Evolutionary conservation across 1,284 basidiomycete genomes (phyloP), one percentile per base, ranked within the genome.

Genomic region (Cryptococcus sp.): DNA sequence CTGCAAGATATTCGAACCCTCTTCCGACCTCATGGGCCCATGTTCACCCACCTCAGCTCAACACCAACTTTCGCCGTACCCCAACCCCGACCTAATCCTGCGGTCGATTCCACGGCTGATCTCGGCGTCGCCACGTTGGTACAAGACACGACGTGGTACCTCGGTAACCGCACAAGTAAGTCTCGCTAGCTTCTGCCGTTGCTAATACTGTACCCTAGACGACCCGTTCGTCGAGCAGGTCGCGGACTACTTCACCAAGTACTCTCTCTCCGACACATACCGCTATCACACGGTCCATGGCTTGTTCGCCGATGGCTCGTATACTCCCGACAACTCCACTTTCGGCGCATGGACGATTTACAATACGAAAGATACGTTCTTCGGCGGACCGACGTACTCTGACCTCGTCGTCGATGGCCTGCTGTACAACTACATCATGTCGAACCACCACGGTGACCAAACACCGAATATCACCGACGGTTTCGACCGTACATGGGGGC

Each of bases 121-220:
- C 35, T 51, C 0, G 57, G 60, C 20, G 16, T 54, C 13, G 53
- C 47, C 15, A 68, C 59, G 10, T 30, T 64, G 5, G 72, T 71
- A 2, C 73, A 75, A 53, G 73, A 75, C 55, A 66, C 73, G 6
- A 75, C 73, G 10, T 75, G 72, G 72, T 71, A 73, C 52, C 56
- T 66, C 19, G 63, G 58, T 20, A 58, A 63, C 47, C 52, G 57
- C 16, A 30, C 41, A 17, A 35, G 59, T 52, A 55, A 55, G 38
- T 54, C 62, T 15, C 58, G 56, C 50, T 46, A 56, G 54, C 39
- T 50, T n/a, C 53, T 56, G 27, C 45, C 43, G 46, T 56, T n/a
- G 20, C 52, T 54, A 1, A 17, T 52, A 5, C 3, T 10, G 25
- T 40, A 6, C 30, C 5, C 30, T n/a, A 25, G 27, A 20, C 25